Conservation (phyloP, 305 asterid species). For the Solanum hybrid region DNA sequence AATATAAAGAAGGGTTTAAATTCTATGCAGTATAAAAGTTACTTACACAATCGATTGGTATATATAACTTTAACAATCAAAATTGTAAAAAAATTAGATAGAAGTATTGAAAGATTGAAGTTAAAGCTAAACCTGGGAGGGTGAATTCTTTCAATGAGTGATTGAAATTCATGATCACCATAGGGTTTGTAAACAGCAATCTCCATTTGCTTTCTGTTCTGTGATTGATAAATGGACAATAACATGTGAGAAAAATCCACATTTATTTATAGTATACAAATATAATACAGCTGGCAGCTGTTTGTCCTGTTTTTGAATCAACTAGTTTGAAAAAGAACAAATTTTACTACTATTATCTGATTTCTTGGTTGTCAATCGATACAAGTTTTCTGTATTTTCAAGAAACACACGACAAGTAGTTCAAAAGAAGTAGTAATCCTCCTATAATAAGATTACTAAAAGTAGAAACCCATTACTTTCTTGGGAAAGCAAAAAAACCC, state of each 20-base stretch:
- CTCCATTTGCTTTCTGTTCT: constrained; percentile 38
- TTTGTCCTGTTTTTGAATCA: neutral
- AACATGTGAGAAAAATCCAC: constrained; percentile 1
- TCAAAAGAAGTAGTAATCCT: neutral
- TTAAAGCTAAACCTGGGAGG: constrained; percentile 65
- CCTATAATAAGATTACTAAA: neutral
- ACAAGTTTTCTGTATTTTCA: neutral
- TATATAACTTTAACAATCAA: neutral
- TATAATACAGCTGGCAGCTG: neutral
- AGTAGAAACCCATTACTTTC: neutral
- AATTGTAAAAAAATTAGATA: neutral
- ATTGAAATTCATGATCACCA: constrained; percentile 50
- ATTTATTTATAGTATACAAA: neutral
- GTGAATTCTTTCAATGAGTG: constrained; percentile 60
- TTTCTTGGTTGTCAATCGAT: neutral
- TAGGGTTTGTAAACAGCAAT: constrained; percentile 41
- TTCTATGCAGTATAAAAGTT: neutral
- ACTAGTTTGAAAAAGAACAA: neutral
- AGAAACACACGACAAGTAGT: neutral
- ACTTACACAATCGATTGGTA: neutral
- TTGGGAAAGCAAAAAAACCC: neutral
- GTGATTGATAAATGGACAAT: neutral
- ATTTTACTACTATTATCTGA: neutral
- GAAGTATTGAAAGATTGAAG: neutral
- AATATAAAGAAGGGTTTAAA: neutral